Evolutionary conservation across 73 alveolate species (phyloP).

Genomic region (Paramecium tetraurelia): DNA sequence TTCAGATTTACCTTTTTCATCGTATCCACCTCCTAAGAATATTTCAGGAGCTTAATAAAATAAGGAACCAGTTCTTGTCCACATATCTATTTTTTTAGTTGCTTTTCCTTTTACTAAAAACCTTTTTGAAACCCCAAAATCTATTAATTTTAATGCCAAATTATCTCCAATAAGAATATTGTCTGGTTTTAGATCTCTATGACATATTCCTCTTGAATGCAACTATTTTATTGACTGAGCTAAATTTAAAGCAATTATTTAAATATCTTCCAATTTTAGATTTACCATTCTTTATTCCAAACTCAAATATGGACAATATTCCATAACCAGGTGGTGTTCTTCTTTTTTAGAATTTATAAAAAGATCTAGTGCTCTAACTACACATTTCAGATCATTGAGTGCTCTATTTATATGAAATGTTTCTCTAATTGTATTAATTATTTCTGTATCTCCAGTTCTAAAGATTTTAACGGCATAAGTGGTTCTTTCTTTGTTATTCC

Average conservation of each 20-base stretch:
- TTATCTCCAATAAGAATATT: constrained; percentile 45
- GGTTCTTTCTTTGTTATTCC: neutral
- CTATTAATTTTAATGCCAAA: constrained; percentile 11
- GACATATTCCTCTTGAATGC: constrained; percentile 43
- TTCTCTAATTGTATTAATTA: constrained; percentile 18
- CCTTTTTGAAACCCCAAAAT: constrained; percentile 40
- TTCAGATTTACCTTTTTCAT: neutral
- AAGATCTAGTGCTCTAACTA: constrained; percentile 1
- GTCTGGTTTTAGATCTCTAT: constrained; percentile 53
- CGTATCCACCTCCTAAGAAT: constrained; percentile 34
- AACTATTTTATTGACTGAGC: neutral
- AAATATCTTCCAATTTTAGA: neutral
- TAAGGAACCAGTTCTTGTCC: constrained; percentile 53
- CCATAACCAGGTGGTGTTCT: constrained; percentile 30
- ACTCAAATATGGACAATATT: constrained; percentile 18
- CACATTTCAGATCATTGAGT: constrained; percentile 6
- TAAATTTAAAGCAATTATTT: neutral
- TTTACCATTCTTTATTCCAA: neutral
- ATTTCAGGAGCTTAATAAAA: constrained; percentile 57
- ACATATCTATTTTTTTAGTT: constrained; percentile 41
- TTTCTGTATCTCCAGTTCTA: constrained; percentile 44
- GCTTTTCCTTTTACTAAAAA: neutral
- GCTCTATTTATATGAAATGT: neutral
- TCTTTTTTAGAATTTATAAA: constrained; percentile 21
- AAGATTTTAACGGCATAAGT: constrained; percentile 36